Evolutionary conservation across 768 basidiomycete genomes (phyloP).

Genomic region (Russula virescens): DNA sequence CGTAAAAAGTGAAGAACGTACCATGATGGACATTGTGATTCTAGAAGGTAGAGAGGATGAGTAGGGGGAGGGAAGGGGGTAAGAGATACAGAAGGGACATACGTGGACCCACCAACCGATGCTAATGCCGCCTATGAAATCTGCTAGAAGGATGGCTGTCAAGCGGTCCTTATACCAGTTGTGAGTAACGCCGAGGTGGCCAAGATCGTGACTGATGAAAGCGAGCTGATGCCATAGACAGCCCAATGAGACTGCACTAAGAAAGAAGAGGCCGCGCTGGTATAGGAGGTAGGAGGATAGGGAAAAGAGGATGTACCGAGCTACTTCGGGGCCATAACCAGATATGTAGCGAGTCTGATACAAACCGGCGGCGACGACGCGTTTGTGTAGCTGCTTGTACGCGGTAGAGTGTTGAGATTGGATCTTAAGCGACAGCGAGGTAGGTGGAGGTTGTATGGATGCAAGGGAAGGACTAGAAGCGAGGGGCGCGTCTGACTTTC

Average conservation of each 20-base stretch:
- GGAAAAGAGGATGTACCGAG: constrained; percentile 70
- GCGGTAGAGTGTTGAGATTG: constrained; percentile 69
- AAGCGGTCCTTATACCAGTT: constrained; percentile 76
- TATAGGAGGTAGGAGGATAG: constrained; percentile 57
- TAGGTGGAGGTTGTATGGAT: constrained; percentile 48
- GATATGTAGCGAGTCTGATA: constrained; percentile 78
- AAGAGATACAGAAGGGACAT: constrained; percentile 34
- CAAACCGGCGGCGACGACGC: constrained; percentile 71
- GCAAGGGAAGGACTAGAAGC: constrained; percentile 38
- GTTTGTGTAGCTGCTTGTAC: constrained; percentile 72
- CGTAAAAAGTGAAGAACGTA: constrained; percentile 39
- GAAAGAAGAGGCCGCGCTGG: constrained; percentile 54
- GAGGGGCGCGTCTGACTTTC: constrained; percentile 31
- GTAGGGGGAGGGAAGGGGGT: constrained; percentile 2
- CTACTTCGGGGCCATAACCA: constrained; percentile 85
- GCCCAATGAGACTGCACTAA: constrained; percentile 78
- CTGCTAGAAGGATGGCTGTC: constrained; percentile 71
- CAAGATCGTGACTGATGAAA: constrained; percentile 90
- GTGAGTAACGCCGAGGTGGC: constrained; percentile 91
- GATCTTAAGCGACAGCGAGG: constrained; percentile 46
- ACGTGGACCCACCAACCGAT: constrained; percentile 98
- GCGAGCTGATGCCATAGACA: constrained; percentile 93
- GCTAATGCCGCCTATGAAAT: constrained; percentile 89
- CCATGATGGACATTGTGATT: constrained; percentile 96
- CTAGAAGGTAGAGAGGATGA: constrained; percentile 34